Base-by-base conservation (phyloP, 2,329 filamentous ascomycete species). In the Penicillium italicum region DNA sequence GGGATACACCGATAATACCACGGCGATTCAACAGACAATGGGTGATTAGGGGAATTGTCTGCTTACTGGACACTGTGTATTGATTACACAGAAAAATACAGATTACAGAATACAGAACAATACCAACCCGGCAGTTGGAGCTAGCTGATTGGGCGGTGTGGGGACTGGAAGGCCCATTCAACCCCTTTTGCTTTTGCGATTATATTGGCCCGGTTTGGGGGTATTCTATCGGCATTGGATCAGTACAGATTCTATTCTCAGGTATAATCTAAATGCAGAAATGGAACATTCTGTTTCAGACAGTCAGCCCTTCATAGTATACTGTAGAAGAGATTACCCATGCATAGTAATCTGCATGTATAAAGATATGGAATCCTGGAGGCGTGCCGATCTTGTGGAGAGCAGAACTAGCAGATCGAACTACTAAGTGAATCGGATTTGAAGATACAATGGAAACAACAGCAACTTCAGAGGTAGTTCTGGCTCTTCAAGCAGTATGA, bases 1-100 rank as follows among this genome's bases (percentile, higher is more conserved):
- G 60, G 55, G 58, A 62, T 65, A 64, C 60, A 37, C 24, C 6
- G n/a, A 41, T 47, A 58, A 50, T 62, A 65, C 57, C 18, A 50
- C 31, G 18, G 26, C 28, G 10, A 50, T 37, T 16, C 18, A 20
- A 18, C 38, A 9, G 24, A 38, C 10, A 44, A 44, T 38, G 11
- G 49, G 40, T 26, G n/a, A 36, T 36, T 36, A 14, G n/a, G 44
- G 51, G 30, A 30, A 31, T 28, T 8, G 28, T 5, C 10, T 10
- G 37, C 22, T 38, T 49, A 53, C 30, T 16, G 20, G 11, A 9
- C 7, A 18, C 16, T n/a, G 26, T 9, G 30, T 22, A 28, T 42
- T 36, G 16, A 31, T 30, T 54, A 54, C 45, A 31, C 22, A 12
- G 28, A 42, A 30, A 24, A 10, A 18, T 49, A 55, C 53, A 40